Evolutionary conservation across 306 rosid species (phyloP), one percentile per base, ranked within the genome.

Genomic region (Lathyrus tuberosus): DNA sequence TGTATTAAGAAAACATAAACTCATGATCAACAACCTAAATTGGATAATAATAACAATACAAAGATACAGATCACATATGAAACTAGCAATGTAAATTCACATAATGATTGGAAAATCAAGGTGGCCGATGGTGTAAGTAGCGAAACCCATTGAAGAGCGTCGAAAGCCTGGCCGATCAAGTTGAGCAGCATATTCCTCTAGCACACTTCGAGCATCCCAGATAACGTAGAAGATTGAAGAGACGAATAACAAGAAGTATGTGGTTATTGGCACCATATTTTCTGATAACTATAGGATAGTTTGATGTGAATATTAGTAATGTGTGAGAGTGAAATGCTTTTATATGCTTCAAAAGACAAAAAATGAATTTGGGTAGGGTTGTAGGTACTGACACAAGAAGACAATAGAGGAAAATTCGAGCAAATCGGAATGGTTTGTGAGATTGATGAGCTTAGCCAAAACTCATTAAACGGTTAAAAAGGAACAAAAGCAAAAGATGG

Each of bases 211-310:
- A 1, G 74, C 71, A 57, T 75, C 84, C 74, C 74, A 65, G 16
- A 75, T 65, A 65, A 75, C 53, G 3, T 65, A 65, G 15, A 70
- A 70, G 3, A 75, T 59, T 0, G 84, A 80, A 14, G 80, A 80
- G 10, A 75, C 13, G 16, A 75, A 1, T 11, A 75, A n/a, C 33
- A 74, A 42, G 9, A 80, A 56, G 48, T 71, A 75, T 0, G 67
- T 70, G 3, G 78, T 80, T 35, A 80, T 65, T 20, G 84, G 84
- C 16, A 44, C 84, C 82, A 78, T 78, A 0, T 67, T 40, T 30
- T 44, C 60, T 56, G 18, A 3, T 28, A 56, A 26, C 38, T 56
- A 12, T 56, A 56, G 10, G 11, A 6, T 26, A 26, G 26, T 26
- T 26, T 28, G 9, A 24, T 54, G 9, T 54, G 31, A 53, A 53